Percentiles rank a stretch among this genome's conserved stretches.
Evolutionary conservation across 2,329 filamentous ascomycete species (phyloP).

Genomic region (Hypoxylon sp.): DNA sequence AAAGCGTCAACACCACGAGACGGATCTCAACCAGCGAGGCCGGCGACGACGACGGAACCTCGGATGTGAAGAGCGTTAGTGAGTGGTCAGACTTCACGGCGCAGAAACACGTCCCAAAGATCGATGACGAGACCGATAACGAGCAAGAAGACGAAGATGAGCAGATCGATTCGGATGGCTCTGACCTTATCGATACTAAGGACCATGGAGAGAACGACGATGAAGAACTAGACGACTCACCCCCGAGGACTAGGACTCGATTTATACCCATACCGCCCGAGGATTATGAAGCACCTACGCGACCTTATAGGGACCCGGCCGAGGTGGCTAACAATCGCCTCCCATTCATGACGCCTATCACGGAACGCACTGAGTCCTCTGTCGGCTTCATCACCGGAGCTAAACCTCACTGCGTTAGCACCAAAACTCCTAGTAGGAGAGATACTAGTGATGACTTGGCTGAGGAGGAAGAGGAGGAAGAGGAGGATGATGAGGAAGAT

Average conservation of each 20-base stretch:
- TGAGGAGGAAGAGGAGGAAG: constrained; percentile 51
- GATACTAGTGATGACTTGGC: constrained; percentile 47
- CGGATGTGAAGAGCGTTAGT: constrained; percentile 74
- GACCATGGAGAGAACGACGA: constrained; percentile 43
- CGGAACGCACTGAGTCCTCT: constrained; percentile 92
- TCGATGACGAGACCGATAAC: constrained; percentile 52
- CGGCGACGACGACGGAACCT: constrained; percentile 61
- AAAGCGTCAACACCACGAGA: constrained; percentile 84
- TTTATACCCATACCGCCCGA: constrained; percentile 87
- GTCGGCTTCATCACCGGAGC: constrained; percentile 74
- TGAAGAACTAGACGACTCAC: constrained; percentile 55
- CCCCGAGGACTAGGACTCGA: constrained; percentile 69
- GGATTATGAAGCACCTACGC: constrained; percentile 83
- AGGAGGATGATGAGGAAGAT: constrained; percentile 52
- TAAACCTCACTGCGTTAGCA: constrained; percentile 69
- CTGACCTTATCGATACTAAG: constrained; percentile 40
- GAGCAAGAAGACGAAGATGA: constrained; percentile 53
- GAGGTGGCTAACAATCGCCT: constrained; percentile 89
- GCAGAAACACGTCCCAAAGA: constrained; percentile 74
- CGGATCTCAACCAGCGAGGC: constrained; percentile 66
- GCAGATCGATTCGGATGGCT: constrained; percentile 52
- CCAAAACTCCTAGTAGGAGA: constrained; percentile 82
- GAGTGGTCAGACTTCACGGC: constrained; percentile 92
- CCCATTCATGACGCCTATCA: constrained; percentile 99
- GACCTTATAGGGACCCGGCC: constrained; percentile 83